Conservation (phyloP, 257 asterid species). For the Craterostigma plantagineum region DNA sequence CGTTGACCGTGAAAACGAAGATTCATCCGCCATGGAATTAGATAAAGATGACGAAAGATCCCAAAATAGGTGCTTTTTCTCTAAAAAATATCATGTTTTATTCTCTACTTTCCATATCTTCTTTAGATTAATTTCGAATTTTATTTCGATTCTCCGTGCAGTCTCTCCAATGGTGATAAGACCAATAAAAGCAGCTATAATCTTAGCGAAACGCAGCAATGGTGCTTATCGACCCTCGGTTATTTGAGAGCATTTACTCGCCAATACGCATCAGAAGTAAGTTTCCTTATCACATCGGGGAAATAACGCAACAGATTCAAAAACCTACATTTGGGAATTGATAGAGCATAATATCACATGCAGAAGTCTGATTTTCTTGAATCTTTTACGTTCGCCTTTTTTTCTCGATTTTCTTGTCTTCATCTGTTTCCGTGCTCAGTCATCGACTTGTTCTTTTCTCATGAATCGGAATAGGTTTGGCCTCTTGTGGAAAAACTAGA, state of each 20-base stretch:
- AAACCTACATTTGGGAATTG: too few relatives aligned
- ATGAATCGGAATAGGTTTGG: slow-evolving; percentile 46
- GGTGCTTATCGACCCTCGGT: slow-evolving; percentile 92
- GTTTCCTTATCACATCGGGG: slow-evolving; percentile 1
- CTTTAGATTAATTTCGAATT: slow-evolving; percentile 1
- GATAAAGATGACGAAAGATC: slow-evolving; percentile 39
- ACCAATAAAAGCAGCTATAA: slow-evolving; percentile 29
- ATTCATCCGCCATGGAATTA: slow-evolving; percentile 48
- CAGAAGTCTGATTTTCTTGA: neutral
- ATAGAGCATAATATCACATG: too few relatives aligned
- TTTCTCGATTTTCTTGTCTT: neutral
- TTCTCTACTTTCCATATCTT: neutral
- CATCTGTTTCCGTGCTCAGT: neutral
- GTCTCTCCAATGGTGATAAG: slow-evolving; percentile 33
- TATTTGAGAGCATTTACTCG: slow-evolving; percentile 85
- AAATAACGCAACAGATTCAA: too few relatives aligned
- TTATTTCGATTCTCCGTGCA: slow-evolving; percentile 11
- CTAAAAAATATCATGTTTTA: neutral
- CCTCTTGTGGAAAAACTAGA: slow-evolving; percentile 60
- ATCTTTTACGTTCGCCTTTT: too few relatives aligned
- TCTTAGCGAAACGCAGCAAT: slow-evolving; percentile 74
- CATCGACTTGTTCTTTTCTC: slow-evolving; percentile 1
- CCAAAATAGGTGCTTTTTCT: slow-evolving; percentile 35
- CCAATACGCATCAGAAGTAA: slow-evolving; percentile 89
- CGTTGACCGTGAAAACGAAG: slow-evolving; percentile 39